Conservation (phyloP, 1,284 basidiomycete genomes). For the Volvariella volvacea region DNA sequence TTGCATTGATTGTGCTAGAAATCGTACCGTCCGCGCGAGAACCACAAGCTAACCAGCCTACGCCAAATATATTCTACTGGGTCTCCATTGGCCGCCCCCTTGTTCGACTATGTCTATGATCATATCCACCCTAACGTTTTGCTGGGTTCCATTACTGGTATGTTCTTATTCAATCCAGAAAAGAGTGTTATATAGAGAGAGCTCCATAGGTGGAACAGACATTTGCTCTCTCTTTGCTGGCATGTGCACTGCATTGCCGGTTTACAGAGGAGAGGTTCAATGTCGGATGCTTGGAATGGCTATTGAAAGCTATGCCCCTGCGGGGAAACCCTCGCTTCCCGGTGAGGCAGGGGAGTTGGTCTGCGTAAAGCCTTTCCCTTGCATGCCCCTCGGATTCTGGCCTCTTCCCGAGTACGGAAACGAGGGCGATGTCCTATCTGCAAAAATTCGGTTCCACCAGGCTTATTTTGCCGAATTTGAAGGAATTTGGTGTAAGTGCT, state of each 20-base stretch:
- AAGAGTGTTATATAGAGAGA: neutral
- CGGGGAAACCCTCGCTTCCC: conserved; percentile 36
- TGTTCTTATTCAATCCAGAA: conserved; percentile 5
- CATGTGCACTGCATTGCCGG: conserved; percentile 73
- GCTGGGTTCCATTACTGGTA: conserved; percentile 77
- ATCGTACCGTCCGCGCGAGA: conserved; percentile 58
- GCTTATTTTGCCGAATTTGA: conserved; percentile 72
- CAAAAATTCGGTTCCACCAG: conserved; percentile 59
- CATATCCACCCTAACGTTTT: conserved; percentile 64
- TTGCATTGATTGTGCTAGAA: conserved; percentile 32
- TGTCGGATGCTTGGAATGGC: conserved; percentile 83
- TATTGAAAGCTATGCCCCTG: conserved; percentile 45
- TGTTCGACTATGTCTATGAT: conserved; percentile 78
- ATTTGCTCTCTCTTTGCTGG: conserved; percentile 87
- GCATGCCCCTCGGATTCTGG: conserved; percentile 84
- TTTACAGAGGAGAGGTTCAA: conserved; percentile 83
- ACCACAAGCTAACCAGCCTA: conserved; percentile 56
- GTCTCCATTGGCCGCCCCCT: conserved; percentile 67
- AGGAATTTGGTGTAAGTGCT: conserved; percentile 70
- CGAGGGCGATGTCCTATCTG: conserved; percentile 49
- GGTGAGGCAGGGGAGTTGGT: conserved; percentile 62
- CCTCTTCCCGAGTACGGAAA: conserved; percentile 62
- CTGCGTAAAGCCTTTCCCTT: conserved; percentile 78
- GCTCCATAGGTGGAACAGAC: conserved; percentile 69
- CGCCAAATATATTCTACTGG: conserved; percentile 82